Conservation (phyloP, 768 basidiomycete species). For the Pleurotus tuber-regium region DNA sequence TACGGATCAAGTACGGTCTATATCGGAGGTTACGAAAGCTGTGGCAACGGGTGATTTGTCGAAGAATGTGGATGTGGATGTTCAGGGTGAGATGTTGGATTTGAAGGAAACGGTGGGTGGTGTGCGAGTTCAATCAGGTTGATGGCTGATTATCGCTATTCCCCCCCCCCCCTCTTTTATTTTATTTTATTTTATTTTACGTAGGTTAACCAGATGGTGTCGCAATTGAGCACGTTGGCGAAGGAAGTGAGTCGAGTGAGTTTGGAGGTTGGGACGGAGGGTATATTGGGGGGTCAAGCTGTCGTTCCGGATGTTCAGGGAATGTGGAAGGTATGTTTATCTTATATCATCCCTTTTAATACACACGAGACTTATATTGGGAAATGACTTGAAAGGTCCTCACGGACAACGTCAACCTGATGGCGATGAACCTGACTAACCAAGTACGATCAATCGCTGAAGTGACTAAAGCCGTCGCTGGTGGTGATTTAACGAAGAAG, state of each 20-base stretch:
- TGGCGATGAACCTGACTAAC: constrained; percentile 87
- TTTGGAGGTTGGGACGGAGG: constrained; percentile 78
- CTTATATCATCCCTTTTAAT: not conserved
- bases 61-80: constrained; percentile 87
- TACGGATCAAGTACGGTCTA: constrained; percentile 86
- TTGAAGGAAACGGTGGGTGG: constrained; percentile 64
- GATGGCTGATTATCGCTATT: not conserved
- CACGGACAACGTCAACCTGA: constrained; percentile 81
- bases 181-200: not conserved
- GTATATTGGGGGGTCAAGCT: constrained; percentile 92
- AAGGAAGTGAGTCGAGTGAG: constrained; percentile 70
- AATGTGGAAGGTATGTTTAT: constrained; percentile 75
- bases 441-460: constrained; percentile 83
- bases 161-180: not conserved
- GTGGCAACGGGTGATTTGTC: constrained; percentile 84
- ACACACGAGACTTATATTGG: not conserved
- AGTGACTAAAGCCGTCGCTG: constrained; percentile 95
- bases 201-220: constrained; percentile 67
- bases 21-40: constrained; percentile 87
- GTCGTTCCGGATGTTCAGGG: constrained; percentile 88
- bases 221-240: constrained; percentile 52
- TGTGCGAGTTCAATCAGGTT: no score
- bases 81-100: constrained; percentile 92
- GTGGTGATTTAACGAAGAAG: constrained; percentile 89
- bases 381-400: constrained; percentile 29